These are phyloP conservation scores for Mortierella sp. DNA, from an alignment of 371 early-diverging fungal genomes.

Conservation along the genomic window DNA sequence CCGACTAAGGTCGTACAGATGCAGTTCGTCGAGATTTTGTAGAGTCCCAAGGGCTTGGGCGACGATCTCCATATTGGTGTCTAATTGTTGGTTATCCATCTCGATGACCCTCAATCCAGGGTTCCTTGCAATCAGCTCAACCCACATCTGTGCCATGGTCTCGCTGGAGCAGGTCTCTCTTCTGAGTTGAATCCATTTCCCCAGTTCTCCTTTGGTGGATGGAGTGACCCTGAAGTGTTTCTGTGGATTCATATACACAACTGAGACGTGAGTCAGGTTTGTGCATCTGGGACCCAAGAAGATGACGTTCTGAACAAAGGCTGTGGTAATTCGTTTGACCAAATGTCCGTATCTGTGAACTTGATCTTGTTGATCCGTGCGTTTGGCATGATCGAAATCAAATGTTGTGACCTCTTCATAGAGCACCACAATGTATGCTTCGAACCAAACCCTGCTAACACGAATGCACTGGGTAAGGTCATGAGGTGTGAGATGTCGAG, in stretches of 20 bases:
- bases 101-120: background rate
- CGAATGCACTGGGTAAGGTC: background rate
- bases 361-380: background rate
- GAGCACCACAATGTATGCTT: background rate
- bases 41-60: background rate
- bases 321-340: background rate
- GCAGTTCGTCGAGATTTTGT: background rate
- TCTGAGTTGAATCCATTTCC: background rate
- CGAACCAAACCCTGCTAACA: background rate
- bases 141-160: background rate
- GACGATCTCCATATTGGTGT: background rate
- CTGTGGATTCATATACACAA: background rate
- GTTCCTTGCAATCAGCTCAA: background rate
- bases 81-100: background rate
- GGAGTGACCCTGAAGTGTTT: background rate
- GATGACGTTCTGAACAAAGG: background rate
- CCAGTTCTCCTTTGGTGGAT: too few relatives aligned
- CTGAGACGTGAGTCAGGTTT: background rate
- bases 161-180: background rate
- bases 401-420: background rate
- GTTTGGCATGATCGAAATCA: constrained; percentile 1
- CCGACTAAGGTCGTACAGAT: background rate
- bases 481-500: background rate
- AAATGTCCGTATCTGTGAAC: constrained; percentile 2
- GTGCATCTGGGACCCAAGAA: background rate